Evolutionary conservation across 192 early-diverging fungal species (phyloP).

Genomic region (Rhizophagus clarus): DNA sequence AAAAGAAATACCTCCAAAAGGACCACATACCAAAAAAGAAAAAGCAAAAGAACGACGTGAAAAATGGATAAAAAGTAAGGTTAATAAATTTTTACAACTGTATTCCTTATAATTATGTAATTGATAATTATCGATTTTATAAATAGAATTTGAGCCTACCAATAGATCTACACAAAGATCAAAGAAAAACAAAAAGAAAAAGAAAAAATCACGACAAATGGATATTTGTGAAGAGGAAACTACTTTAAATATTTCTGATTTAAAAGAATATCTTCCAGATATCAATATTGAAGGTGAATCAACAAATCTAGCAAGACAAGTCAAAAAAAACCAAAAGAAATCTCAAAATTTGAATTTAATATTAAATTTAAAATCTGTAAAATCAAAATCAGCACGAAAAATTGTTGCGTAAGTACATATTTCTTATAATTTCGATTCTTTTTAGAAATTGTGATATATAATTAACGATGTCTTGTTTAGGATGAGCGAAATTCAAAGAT

Average conservation of each 20-base stretch:
- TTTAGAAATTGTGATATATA: not conserved
- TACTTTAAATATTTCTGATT: not conserved
- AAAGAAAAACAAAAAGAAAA: no score
- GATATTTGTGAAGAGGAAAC: not conserved
- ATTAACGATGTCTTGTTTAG: not conserved
- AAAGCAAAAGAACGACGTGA: not conserved
- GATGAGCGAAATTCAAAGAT: constrained; percentile 62
- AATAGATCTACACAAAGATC: not conserved
- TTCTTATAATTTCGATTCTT: not conserved
- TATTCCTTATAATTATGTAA: not conserved
- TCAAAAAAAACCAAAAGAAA: not conserved
- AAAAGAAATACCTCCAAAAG: not conserved
- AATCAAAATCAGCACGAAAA: not conserved
- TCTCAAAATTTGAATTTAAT: not conserved
- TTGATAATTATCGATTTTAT: not conserved
- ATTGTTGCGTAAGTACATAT: not conserved
- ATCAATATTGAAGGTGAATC: not conserved
- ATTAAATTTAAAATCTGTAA: not conserved
- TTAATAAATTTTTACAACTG: not conserved
- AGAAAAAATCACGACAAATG: not conserved
- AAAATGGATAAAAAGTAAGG: not conserved
- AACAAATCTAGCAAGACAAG: not conserved
- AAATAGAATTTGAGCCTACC: not conserved
- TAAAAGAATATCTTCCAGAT: not conserved
- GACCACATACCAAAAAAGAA: not conserved